phyloP scores from a whole-genome alignment of 2,329 filamentous ascomycete genomes.

The Colletotrichum lindemuthianum region DNA sequence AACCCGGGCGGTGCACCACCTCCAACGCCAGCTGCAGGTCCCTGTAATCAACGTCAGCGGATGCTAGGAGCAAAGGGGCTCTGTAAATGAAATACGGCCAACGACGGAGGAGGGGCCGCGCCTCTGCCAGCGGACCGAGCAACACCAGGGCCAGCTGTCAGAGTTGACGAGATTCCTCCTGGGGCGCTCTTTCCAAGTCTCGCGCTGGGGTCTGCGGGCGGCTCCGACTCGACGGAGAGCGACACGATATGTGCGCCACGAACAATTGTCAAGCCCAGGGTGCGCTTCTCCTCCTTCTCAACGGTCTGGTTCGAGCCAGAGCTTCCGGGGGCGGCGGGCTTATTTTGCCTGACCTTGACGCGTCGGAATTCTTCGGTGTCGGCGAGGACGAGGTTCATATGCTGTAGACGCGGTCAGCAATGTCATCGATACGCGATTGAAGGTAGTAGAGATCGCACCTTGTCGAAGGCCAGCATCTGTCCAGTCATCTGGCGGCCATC shows the following conservation, averaged over 20 bases:
- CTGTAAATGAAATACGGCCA: constrained; percentile 68
- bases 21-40: constrained; percentile 89
- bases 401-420: constrained; percentile 60
- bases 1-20: constrained; percentile 71
- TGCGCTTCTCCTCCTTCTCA: constrained; percentile 96
- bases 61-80: too few relatives aligned
- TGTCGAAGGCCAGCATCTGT: constrained; percentile 98
- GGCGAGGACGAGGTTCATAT: constrained; percentile 99
- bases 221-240: constrained; percentile 93
- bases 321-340: constrained; percentile 72
- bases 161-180: constrained; percentile 73
- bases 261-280: constrained; percentile 93
- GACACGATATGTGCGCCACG: constrained; percentile 95
- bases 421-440: constrained; percentile 19
- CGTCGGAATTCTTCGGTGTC: constrained; percentile 98
- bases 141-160: constrained; percentile 88
- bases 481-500: constrained; percentile 97
- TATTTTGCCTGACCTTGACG: constrained; percentile 85
- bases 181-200: constrained; percentile 82
- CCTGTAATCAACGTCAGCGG: constrained; percentile 50
- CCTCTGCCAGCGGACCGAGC: constrained; percentile 91
- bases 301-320: constrained; percentile 73
- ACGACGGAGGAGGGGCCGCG: constrained; percentile 73
- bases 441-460: constrained; percentile 64
- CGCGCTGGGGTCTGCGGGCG: constrained; percentile 91